phyloP scores from a whole-genome alignment of 179 eudicot species.

The Silene coronaria region DNA sequence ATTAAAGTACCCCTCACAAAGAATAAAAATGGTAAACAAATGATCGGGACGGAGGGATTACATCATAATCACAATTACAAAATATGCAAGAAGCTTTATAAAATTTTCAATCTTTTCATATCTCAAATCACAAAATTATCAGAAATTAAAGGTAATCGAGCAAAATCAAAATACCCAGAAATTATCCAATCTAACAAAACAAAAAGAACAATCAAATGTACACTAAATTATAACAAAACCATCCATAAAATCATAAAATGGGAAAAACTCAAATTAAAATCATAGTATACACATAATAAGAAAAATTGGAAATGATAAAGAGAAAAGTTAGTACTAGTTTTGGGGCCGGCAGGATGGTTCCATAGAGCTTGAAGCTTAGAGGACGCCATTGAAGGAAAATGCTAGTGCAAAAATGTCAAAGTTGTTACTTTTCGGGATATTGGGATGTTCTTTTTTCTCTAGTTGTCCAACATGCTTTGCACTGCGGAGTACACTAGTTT shows the following conservation, averaged over 20 bases:
- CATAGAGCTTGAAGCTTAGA: slow-evolving; percentile 60
- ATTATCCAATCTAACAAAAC: too few species aligned
- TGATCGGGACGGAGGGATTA: too few species aligned
- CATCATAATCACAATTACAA: background rate
- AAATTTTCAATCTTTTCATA: background rate
- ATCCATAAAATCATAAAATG: background rate
- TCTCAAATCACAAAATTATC: background rate
- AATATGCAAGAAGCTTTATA: background rate
- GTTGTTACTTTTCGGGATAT: too few species aligned
- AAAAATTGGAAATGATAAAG: background rate
- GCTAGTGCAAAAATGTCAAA: background rate
- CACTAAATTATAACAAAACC: background rate
- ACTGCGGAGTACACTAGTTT: too few species aligned
- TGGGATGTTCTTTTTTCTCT: too few species aligned
- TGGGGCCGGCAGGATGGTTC: slow-evolving; percentile 76
- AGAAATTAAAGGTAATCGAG: background rate
- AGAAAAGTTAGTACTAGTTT: slow-evolving; percentile 41
- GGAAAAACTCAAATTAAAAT: background rate
- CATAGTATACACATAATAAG: background rate
- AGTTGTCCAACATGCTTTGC: too few species aligned
- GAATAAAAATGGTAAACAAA: too few species aligned
- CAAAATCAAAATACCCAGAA: background rate
- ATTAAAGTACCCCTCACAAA: too few species aligned
- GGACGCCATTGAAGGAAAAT: slow-evolving; percentile 32
- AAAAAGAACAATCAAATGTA: background rate